These are phyloP conservation scores for Podospora bellae-mahoneyi DNA, from an alignment of 495 filamentous ascomycete genomes.

Conservation along the genomic window DNA sequence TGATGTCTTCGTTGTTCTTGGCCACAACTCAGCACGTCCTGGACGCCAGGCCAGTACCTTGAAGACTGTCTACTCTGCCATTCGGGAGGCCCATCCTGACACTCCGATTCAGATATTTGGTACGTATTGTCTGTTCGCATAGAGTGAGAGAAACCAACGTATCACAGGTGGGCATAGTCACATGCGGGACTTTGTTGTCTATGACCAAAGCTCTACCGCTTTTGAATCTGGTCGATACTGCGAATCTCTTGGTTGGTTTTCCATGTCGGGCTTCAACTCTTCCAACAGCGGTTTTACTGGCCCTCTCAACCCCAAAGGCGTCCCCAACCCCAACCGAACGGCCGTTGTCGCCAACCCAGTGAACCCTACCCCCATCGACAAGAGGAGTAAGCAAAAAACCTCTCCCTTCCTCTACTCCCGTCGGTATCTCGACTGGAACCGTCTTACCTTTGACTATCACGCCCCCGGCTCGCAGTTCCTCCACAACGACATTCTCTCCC, in stretches of 20 bases:
- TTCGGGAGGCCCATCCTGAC: constrained; percentile 60
- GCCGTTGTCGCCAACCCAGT: constrained; percentile 26
- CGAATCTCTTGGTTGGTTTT: constrained; percentile 83
- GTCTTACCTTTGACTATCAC: constrained; percentile 72
- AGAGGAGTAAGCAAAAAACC: constrained; percentile 14
- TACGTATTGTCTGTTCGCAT: not conserved
- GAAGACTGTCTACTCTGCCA: constrained; percentile 59
- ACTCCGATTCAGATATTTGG: constrained; percentile 77
- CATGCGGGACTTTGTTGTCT: constrained; percentile 72
- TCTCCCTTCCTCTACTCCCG: constrained; percentile 55
- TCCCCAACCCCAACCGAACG: constrained; percentile 45
- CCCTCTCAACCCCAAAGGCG: constrained; percentile 36
- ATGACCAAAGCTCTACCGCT: constrained; percentile 65
- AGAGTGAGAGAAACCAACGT: not conserved
- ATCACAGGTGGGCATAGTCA: constrained; percentile 64
- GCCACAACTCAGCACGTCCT: constrained; percentile 64
- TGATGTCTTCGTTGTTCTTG: constrained; percentile 68
- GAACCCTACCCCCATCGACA: not conserved
- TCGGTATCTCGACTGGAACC: constrained; percentile 83
- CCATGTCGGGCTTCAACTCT: constrained; percentile 61
- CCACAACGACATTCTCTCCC: constrained; percentile 45
- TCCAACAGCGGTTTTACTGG: constrained; percentile 30
- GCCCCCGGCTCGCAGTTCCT: constrained; percentile 59
- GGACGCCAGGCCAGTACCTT: constrained; percentile 53
- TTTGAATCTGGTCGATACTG: constrained; percentile 82